Conservation (phyloP, 331 rosid genomes). For the Pyracantha coccinea region DNA sequence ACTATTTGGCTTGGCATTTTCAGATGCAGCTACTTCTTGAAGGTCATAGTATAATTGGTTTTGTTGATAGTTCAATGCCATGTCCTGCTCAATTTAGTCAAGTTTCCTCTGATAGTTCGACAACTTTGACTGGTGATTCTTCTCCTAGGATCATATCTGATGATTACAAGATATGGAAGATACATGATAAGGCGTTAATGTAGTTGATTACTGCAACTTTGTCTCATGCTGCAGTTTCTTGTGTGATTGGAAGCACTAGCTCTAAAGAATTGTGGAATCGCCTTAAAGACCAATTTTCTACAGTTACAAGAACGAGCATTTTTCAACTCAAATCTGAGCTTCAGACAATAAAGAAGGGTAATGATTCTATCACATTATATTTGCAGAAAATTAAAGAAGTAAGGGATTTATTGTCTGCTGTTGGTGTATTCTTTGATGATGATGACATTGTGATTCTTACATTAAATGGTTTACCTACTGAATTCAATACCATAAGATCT, state of each 20-base stretch:
- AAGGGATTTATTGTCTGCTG: too few species aligned
- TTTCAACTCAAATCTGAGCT: neutral
- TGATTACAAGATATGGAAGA: neutral
- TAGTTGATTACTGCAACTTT: neutral
- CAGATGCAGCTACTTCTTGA: too few species aligned
- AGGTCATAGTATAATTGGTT: too few species aligned
- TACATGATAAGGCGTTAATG: neutral
- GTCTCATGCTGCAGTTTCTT: rapidly evolving
- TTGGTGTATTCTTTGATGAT: neutral
- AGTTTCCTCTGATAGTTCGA: neutral
- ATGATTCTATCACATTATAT: neutral
- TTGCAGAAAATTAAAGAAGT: too few species aligned
- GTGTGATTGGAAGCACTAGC: too few species aligned
- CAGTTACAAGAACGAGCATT: too few species aligned
- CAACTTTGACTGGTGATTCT: neutral
- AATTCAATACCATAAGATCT: neutral
- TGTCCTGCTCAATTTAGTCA: neutral
- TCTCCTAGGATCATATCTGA: neutral
- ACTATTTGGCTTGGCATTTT: too few species aligned
- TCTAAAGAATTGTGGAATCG: neutral
- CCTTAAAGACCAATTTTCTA: too few species aligned
- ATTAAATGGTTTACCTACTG: neutral
- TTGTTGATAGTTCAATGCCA: too few species aligned
- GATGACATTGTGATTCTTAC: neutral
- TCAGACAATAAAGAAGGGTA: neutral